Base-by-base conservation (phyloP, 805 yeast species). In the Hanseniaspora singularis region DNA sequence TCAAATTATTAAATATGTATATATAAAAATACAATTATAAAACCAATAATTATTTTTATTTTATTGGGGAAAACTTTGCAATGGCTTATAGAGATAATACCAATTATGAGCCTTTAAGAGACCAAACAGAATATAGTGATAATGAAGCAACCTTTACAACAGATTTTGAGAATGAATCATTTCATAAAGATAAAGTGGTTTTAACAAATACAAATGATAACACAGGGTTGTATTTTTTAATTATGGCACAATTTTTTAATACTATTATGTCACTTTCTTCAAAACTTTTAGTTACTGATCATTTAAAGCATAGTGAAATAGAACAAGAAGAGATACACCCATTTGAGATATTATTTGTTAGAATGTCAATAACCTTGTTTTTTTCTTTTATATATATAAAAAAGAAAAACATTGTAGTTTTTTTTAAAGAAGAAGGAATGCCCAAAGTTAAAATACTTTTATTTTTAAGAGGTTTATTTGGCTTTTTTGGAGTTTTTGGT, bases 401-500 rank as follows among this genome's bases (percentile, higher is more conserved):
- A 44, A 54, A 66, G 43, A 67, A 71, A 24, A 66, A 67, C 50
- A 46, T 39, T 3, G 40, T 52, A 1, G 75, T 77, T 9, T 74
- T 73, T 1, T 70, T 76, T 50, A 79, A 75, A 11, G 81, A 89
- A 2, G 71, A 77, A 52, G 96, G 96, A 0, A 83, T 86, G 1
- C 68, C 62, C 11, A 73, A 69, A 2, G 58, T 76, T 32, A 65
- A 95, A 12, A 55, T 60, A 42, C 67, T 74, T 54, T 63, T 86
- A 49, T 57, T 74, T 0, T 38, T 73, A 4, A 67, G 96, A 51
- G 95, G 95, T 0, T 40, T 70, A 1, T 68, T 76, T 14, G 96
- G 96, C 5, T 83, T 78, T 54, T 59, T 81, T 49, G 94, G 95
- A 3, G 94, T 86, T 5, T 79, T 79, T 56, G 80, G 89, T 3